A percentile compares a stretch with the other conserved stretches of the same genome.
Evolutionary conservation across 305 asterid genomes (phyloP).

Genomic region (Salvia sclarea): DNA sequence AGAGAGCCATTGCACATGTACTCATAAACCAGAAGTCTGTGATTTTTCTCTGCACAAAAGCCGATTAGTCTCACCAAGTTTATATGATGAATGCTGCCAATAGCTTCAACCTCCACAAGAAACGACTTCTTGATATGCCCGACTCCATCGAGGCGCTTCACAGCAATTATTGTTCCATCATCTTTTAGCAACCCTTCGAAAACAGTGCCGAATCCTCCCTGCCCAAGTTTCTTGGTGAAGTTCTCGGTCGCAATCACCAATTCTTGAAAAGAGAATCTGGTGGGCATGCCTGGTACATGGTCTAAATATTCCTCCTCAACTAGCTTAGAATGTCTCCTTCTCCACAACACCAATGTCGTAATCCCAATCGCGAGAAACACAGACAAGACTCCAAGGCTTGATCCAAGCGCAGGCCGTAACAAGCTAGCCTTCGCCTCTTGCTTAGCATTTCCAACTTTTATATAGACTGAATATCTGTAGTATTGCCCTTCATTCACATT

Average conservation of each 20-base stretch:
- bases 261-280: conserved; percentile 42
- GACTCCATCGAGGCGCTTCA: conserved; percentile 47
- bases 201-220: no score
- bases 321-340: not conserved
- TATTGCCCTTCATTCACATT: not conserved
- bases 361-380: not conserved
- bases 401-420: conserved; percentile 33
- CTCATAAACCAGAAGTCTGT: conserved; percentile 47
- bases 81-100: not conserved
- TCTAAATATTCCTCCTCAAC: conserved; percentile 50
- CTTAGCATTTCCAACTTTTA: conserved; percentile 37
- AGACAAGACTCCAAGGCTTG: not conserved
- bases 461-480: conserved; percentile 21
- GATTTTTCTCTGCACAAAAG: conserved; percentile 45
- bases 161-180: conserved; percentile 34
- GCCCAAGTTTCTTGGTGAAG: conserved; percentile 28
- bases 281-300: conserved; percentile 39
- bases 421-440: not conserved
- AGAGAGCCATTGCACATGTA: conserved; percentile 45
- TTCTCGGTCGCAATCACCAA: conserved; percentile 34
- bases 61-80: conserved; percentile 50
- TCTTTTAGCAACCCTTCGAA: no score
- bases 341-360: not conserved
- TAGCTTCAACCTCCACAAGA: conserved; percentile 40
- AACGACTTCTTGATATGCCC: conserved; percentile 43